phyloP scores from a whole-genome alignment of 2,329 filamentous ascomycete genomes.

The Colletotrichum melonis region DNA sequence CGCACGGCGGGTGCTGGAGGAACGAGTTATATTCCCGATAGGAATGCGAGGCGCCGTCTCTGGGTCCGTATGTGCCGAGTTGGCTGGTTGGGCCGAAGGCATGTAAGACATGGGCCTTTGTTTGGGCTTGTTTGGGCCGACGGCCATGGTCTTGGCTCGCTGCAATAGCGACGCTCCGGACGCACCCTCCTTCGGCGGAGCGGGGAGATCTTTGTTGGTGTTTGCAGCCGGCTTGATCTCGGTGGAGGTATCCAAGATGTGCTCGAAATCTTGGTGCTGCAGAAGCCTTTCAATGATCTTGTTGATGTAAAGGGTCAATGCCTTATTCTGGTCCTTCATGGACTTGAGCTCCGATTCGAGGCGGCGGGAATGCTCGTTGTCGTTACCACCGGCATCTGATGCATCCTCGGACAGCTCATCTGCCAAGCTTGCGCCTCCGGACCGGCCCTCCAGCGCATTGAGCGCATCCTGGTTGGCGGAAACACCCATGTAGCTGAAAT shows the following conservation, averaged over 20 bases:
- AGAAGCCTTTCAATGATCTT: slow-evolving; percentile 97
- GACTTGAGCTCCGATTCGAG: slow-evolving; percentile 83
- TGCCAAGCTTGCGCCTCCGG: slow-evolving; percentile 71
- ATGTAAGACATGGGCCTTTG: slow-evolving; percentile 69
- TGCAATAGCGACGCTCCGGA: slow-evolving; percentile 63
- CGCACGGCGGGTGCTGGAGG: slow-evolving; percentile 63
- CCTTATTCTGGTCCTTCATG: slow-evolving; percentile 95
- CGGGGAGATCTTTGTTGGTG: slow-evolving; percentile 86
- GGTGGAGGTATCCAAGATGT: slow-evolving; percentile 84
- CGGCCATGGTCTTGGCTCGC: slow-evolving; percentile 71
- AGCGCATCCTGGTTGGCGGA: slow-evolving; percentile 73
- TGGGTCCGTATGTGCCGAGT: slow-evolving; percentile 69
- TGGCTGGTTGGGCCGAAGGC: slow-evolving; percentile 48
- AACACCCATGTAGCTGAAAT: slow-evolving; percentile 76
- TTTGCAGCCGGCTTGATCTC: slow-evolving; percentile 54
- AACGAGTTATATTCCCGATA: slow-evolving; percentile 68
- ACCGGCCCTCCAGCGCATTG: slow-evolving; percentile 70
- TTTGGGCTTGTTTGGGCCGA: slow-evolving; percentile 56
- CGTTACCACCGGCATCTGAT: slow-evolving; percentile 69
- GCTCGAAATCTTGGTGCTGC: slow-evolving; percentile 94
- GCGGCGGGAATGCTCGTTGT: slow-evolving; percentile 71
- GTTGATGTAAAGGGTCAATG: slow-evolving; percentile 96
- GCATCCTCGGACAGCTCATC: slow-evolving; percentile 83
- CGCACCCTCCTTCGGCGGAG: slow-evolving; percentile 71
- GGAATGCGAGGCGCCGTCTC: slow-evolving; percentile 82